Conservation (phyloP, 805 yeast genomes). For the Wickerhamomyces chaumierensis region DNA sequence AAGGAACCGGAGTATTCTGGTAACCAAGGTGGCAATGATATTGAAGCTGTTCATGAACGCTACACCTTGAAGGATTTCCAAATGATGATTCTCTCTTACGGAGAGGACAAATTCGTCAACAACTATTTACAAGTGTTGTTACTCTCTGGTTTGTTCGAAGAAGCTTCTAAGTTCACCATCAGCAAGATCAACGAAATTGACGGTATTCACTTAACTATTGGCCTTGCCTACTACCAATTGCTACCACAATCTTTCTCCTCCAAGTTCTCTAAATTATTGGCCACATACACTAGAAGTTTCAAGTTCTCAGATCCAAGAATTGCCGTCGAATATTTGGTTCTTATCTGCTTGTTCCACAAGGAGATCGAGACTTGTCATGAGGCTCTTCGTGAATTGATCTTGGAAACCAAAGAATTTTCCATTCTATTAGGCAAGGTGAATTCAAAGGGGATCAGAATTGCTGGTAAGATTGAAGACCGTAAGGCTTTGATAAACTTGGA, state of each 20-base stretch:
- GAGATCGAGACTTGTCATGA: slow-evolving; percentile 58
- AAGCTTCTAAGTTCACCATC: slow-evolving; percentile 58
- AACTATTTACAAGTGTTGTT: slow-evolving; percentile 67
- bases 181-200: slow-evolving; percentile 66
- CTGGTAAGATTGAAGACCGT: slow-evolving; percentile 79
- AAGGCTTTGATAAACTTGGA: slow-evolving; percentile 53
- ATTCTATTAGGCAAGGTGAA: slow-evolving; percentile 75
- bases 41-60: slow-evolving; percentile 59
- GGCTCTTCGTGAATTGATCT: slow-evolving; percentile 70
- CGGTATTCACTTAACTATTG: slow-evolving; percentile 83
- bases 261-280: slow-evolving; percentile 56
- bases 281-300: slow-evolving; percentile 74
- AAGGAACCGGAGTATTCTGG: too few relatives aligned
- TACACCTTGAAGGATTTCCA: slow-evolving; percentile 71
- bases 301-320: slow-evolving; percentile 78
- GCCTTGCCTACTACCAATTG: slow-evolving; percentile 62
- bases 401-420: slow-evolving; percentile 77
- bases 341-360: slow-evolving; percentile 45
- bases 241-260: slow-evolving; percentile 39
- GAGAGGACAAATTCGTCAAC: slow-evolving; percentile 57
- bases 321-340: slow-evolving; percentile 80
- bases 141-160: slow-evolving; percentile 71
- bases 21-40: too few relatives aligned
- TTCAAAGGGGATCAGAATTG: slow-evolving; percentile 63
- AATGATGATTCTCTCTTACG: slow-evolving; percentile 55